Base-by-base conservation (phyloP, 2,329 filamentous ascomycete species). In the Colletotrichum liriopes region DNA sequence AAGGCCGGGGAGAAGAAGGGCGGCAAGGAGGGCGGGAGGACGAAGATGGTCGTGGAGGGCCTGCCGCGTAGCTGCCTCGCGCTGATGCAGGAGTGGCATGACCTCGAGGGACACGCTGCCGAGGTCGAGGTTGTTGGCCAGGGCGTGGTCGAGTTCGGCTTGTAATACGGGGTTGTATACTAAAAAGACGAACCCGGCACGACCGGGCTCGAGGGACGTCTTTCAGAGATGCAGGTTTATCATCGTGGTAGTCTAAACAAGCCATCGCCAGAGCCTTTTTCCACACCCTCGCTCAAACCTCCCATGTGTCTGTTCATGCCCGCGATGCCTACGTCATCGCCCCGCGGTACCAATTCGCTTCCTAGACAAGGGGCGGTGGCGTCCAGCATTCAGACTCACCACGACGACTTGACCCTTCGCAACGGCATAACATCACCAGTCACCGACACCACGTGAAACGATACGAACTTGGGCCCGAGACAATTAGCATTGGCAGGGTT, bases 401-500 rank as follows among this genome's bases (percentile, higher is more conserved):
- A 11, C 6, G n/a, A 49, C 45, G 11, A 23, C 5, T 45, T 5
- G 43, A n/a, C 43, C 43, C 20, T n/a, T 23, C 12, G 7, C 49
- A 6, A 20, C 49, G 49, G 49, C n/a, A 5, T 3, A 26, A 20
- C 32, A 23, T 23, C 18, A 37, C 52, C 32, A 49, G 14, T 18
- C 43, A 29, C 1, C 29, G 16, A 39, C 0, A 39, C 8, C 11
- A 39, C 35, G 8, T n/a, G 20, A 2, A 5, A 23, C 32, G 20
- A 18, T 8, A 8, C 6, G 29, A 35, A 23, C 32, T 55, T 37
- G 32, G 20, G 20, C 16, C 55, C 47, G 55, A 47, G 63, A 35
- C 49, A 71, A 71, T 60, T 71, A 56, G n/a, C 23, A 67, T 67
- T 67, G 55, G 39, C 52, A 55, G 12, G 62, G 20, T 32, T 32